A percentile compares a stretch with the other conserved stretches of the same genome.
Conservation (phyloP, 2,329 filamentous ascomycete species). For the Simplicillium aogashimaense region DNA sequence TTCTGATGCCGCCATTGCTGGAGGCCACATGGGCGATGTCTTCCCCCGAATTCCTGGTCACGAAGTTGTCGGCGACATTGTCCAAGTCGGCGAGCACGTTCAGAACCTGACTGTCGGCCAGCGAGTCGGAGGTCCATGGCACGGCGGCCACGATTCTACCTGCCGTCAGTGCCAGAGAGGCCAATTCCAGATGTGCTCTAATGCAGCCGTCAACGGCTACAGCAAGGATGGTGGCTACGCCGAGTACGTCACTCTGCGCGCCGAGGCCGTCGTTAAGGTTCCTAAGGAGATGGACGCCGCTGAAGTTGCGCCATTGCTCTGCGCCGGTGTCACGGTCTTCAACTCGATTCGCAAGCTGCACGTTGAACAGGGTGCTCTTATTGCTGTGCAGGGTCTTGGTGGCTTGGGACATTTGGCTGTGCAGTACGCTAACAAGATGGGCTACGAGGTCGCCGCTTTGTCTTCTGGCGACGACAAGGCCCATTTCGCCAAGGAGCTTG, state of each 20-base stretch:
- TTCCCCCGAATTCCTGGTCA: conserved; percentile 60
- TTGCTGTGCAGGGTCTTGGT: conserved; percentile 59
- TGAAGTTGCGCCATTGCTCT: conserved; percentile 49
- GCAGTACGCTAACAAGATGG: conserved; percentile 68
- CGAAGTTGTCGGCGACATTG: conserved; percentile 60
- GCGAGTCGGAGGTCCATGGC: conserved; percentile 58
- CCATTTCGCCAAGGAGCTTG: conserved; percentile 47
- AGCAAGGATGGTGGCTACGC: conserved; percentile 57
- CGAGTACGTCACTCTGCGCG: conserved; percentile 50
- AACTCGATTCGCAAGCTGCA: conserved; percentile 46
- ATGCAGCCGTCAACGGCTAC: conserved; percentile 50
- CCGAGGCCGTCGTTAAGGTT: conserved; percentile 49
- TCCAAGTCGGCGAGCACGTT: conserved; percentile 46
- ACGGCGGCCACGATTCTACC: conserved; percentile 50
- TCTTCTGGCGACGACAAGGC: conserved; percentile 57
- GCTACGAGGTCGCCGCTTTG: conserved; percentile 61
- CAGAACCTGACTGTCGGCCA: conserved; percentile 53
- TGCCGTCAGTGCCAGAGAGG: conserved; percentile 52
- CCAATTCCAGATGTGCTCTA: conserved; percentile 54
- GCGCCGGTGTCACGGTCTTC: conserved; percentile 56
- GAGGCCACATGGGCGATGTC: conserved; percentile 40
- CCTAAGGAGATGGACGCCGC: conserved; percentile 41
- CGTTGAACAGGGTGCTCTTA: conserved; percentile 39
- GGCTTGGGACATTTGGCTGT: conserved; percentile 71
- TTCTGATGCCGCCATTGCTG: conserved; percentile 40